Conservation (phyloP, 1,284 basidiomycete species). For the Baeospora myosura region DNA sequence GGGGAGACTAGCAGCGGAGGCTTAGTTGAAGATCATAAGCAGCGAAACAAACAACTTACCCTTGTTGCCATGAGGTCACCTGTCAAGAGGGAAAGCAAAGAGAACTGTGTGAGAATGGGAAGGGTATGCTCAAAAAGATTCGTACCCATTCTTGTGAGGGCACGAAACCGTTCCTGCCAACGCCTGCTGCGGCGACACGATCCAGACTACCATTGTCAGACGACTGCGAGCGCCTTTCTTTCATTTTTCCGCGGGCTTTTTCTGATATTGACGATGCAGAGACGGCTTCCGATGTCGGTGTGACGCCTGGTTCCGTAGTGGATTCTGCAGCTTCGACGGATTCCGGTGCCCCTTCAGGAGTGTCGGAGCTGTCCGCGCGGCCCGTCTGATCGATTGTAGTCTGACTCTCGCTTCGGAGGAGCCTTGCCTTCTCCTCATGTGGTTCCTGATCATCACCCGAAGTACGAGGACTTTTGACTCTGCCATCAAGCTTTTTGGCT, state of each 20-base stretch:
- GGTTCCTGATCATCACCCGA: slow-evolving; percentile 29
- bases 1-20: slow-evolving; percentile 50
- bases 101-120: neutral
- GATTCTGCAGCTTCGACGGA: slow-evolving; percentile 19
- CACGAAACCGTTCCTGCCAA: slow-evolving; percentile 83
- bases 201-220: slow-evolving; percentile 56
- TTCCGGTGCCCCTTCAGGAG: slow-evolving; percentile 7
- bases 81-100: slow-evolving; percentile 18
- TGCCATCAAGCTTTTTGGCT: slow-evolving; percentile 31
- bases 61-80: slow-evolving; percentile 84
- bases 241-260: slow-evolving; percentile 86
- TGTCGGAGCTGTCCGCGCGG: slow-evolving; percentile 1
- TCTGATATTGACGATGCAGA: slow-evolving; percentile 50
- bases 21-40: slow-evolving; percentile 3
- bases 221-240: slow-evolving; percentile 55
- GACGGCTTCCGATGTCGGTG: slow-evolving; percentile 33
- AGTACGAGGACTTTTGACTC: slow-evolving; percentile 30
- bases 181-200: slow-evolving; percentile 52
- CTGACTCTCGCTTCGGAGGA: slow-evolving; percentile 43
- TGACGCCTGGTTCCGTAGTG: slow-evolving; percentile 25
- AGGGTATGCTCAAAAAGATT: slow-evolving; percentile 13
- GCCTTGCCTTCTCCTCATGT: slow-evolving; percentile 54
- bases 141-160: slow-evolving; percentile 92
- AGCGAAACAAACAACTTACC: slow-evolving; percentile 36
- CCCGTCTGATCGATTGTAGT: slow-evolving; percentile 15